Percentiles rank a stretch among this genome's conserved stretches.
Conservation (phyloP, 768 basidiomycete species). For the Trametes punicea region DNA sequence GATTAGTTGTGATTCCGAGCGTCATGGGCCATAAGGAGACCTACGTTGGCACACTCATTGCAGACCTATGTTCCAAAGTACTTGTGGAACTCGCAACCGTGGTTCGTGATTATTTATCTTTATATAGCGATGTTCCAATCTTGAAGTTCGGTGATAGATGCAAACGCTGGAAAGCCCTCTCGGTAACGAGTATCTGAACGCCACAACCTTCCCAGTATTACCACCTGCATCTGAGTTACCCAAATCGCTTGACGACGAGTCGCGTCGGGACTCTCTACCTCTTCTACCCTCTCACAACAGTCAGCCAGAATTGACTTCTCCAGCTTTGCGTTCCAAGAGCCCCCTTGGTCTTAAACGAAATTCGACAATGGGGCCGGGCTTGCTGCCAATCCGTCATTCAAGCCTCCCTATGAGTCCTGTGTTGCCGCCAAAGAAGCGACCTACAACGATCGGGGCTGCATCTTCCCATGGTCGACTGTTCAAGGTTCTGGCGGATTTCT, state of each 20-base stretch:
- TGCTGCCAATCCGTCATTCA: constrained; percentile 46
- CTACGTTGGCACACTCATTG: constrained; percentile 85
- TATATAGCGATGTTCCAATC: not conserved
- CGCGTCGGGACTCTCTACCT: constrained; percentile 42
- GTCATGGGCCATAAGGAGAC: constrained; percentile 85
- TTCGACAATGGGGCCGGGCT: constrained; percentile 39
- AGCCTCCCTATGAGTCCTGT: constrained; percentile 39
- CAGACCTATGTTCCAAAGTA: constrained; percentile 85
- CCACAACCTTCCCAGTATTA: constrained; percentile 57
- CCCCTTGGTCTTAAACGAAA: constrained; percentile 48
- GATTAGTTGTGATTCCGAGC: constrained; percentile 75
- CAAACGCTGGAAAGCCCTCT: constrained; percentile 76
- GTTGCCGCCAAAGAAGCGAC: constrained; percentile 50
- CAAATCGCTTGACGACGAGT: constrained; percentile 46
- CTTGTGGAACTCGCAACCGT: constrained; percentile 81
- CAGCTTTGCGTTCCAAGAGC: constrained; percentile 27
- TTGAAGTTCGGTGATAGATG: constrained; percentile 42
- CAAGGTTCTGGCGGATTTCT: constrained; percentile 88
- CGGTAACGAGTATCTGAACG: constrained; percentile 84
- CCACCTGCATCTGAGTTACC: constrained; percentile 63
- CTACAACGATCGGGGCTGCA: constrained; percentile 59
- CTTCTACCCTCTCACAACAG: constrained; percentile 50
- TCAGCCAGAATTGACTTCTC: constrained; percentile 49
- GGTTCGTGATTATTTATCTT: constrained; percentile 47
- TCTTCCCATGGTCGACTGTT: constrained; percentile 83